Evolutionary conservation across 805 yeast species (phyloP), one percentile per base, ranked within the genome.

Genomic region (Cyberlindnera euphorbiae): DNA sequence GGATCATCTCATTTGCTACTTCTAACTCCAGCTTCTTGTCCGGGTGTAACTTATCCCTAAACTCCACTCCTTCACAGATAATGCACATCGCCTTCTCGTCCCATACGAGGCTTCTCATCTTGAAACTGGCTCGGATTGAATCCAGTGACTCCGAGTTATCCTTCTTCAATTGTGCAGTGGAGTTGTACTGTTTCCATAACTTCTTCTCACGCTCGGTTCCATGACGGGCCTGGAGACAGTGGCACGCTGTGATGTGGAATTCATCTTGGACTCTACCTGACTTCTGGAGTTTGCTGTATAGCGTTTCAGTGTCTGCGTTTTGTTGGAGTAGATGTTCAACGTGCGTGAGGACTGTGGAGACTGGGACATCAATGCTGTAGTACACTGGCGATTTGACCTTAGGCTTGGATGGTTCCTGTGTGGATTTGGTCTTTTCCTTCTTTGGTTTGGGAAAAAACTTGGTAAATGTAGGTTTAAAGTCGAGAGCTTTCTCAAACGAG

Each of bases 221-320:
- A 30, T 36, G 55, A 22, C 59, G 62, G 4, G 56, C 50, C 28
- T 58, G 62, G 17, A 42, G 36, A 0, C 55, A 44, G 51, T 83
- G 94, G 5, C 74, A 65, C 29, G 83, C 52, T 0, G 95, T 86
- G 3, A 84, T 71, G 52, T 85, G 95, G 46, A 83, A 79, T 19
- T 66, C 66, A 0, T 52, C 33, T 44, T 77, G 85, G 1, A 80
- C 55, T 23, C 77, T 58, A 1, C 57, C 51, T 0, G 32, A 36
- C 2, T 51, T 35, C 23, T 60, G 45, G 10, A 75, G 51, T 39
- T 6, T 25, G 25, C 13, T 9, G 27, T 26, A 45, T 15, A 28
- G 33, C 18, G 19, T 10, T 21, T n/a, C 28, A 6, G 11, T 16
- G 8, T 36, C 32, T 24, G 32, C 29, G 14, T 28, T 17, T 9